Evolutionary conservation across 768 basidiomycete species (phyloP).

Genomic region (Tricholoma bakamatsutake): DNA sequence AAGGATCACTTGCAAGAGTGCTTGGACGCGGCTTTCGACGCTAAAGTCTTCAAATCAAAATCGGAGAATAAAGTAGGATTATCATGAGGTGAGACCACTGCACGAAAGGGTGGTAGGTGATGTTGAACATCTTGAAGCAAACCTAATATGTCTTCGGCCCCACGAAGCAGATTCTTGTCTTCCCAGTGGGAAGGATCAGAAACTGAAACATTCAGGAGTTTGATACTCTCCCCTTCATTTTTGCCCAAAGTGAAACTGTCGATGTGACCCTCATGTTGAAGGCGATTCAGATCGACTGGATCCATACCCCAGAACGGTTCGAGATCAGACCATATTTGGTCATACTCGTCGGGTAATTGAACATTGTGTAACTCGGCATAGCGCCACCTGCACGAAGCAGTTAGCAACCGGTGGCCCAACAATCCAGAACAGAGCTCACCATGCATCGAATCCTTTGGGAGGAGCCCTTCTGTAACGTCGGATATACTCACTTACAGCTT

Average conservation of each 20-base stretch:
- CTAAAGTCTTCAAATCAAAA: slow-evolving; percentile 7
- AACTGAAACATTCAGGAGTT: slow-evolving; percentile 13
- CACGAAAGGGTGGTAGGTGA: slow-evolving; percentile 31
- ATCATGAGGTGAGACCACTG: slow-evolving; percentile 30
- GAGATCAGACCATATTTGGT: slow-evolving; percentile 39
- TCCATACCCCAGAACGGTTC: slow-evolving; percentile 38
- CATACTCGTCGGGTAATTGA: slow-evolving; percentile 40
- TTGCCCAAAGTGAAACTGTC: slow-evolving; percentile 33
- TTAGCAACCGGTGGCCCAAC: background rate
- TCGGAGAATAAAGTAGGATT: slow-evolving; percentile 23
- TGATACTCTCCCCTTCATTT: slow-evolving; percentile 12
- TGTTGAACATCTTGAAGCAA: slow-evolving; percentile 22
- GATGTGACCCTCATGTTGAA: slow-evolving; percentile 24
- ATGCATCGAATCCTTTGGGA: background rate
- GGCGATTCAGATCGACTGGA: slow-evolving; percentile 24
- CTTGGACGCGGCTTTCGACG: no score
- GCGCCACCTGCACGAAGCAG: slow-evolving; percentile 28
- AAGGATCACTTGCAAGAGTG: no score
- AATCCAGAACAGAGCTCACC: background rate
- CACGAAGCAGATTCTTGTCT: slow-evolving; percentile 12
- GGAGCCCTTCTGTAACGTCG: background rate
- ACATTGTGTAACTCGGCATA: slow-evolving; percentile 47
- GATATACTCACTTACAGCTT: background rate
- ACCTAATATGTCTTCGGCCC: slow-evolving; percentile 12
- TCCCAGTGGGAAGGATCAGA: slow-evolving; percentile 9